Percentiles rank a stretch among this genome's conserved stretches.
These are phyloP conservation scores for Hygrophorus pudorinus DNA, from an alignment of 768 basidiomycete species.

Conservation along the genomic window DNA sequence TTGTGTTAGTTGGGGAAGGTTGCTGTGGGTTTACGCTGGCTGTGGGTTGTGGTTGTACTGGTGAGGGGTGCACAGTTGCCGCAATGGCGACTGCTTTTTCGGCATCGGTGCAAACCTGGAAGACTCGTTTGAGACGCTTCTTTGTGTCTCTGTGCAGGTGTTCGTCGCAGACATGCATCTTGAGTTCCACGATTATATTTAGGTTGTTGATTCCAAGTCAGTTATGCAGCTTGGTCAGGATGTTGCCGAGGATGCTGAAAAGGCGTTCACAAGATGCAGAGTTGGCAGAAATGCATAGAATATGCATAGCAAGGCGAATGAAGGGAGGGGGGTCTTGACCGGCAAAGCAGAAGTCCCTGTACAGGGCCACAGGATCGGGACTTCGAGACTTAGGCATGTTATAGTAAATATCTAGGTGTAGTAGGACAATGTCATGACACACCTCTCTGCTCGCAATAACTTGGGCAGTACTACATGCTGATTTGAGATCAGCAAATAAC, in stretches of 20 bases:
- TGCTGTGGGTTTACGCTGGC: too few relatives aligned
- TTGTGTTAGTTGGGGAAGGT: too few relatives aligned
- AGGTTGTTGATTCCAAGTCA: slow-evolving; percentile 14
- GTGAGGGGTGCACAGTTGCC: neutral
- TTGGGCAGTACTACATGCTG: neutral
- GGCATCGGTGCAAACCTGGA: neutral
- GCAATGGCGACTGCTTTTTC: neutral
- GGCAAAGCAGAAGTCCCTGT: slow-evolving; percentile 5
- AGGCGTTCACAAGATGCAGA: slow-evolving; percentile 22
- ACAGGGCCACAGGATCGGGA: slow-evolving; percentile 9
- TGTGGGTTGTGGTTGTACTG: too few relatives aligned
- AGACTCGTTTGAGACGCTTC: slow-evolving; percentile 1
- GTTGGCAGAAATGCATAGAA: slow-evolving; percentile 18
- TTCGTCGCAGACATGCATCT: slow-evolving; percentile 21
- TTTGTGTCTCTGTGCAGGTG: slow-evolving; percentile 7
- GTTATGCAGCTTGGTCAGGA: slow-evolving; percentile 18
- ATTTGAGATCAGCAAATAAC: neutral
- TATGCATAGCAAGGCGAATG: slow-evolving; percentile 11
- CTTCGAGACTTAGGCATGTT: neutral
- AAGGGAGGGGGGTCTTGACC: slow-evolving; percentile 8
- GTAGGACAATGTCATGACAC: neutral
- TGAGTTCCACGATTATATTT: slow-evolving; percentile 16
- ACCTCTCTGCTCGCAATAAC: neutral
- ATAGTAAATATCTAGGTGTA: neutral
- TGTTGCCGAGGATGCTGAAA: slow-evolving; percentile 21